A percentile compares a stretch with the other conserved stretches of the same genome.
These are phyloP conservation scores for Actinomortierella ambigua DNA, from an alignment of 371 early-diverging fungal species.

Conservation along the genomic window DNA sequence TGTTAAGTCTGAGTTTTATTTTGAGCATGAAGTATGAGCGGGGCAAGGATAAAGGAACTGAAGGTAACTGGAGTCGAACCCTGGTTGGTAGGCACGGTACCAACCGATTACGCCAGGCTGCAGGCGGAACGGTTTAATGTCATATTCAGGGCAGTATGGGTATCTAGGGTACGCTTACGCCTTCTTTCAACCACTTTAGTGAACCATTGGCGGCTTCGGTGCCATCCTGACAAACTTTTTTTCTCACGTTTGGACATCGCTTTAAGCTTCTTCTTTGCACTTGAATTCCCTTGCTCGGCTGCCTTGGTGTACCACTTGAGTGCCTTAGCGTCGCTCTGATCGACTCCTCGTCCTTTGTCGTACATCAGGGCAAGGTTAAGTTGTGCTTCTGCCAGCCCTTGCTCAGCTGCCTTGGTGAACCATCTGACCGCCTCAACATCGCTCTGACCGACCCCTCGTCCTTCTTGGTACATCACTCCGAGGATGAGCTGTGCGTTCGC, in stretches of 20 bases:
- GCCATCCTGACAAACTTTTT: constrained; percentile 69
- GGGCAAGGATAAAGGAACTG: too few relatives aligned
- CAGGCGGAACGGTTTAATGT: too few relatives aligned
- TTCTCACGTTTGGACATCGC: constrained; percentile 84
- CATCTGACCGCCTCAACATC: constrained; percentile 71
- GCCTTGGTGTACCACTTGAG: constrained; percentile 74
- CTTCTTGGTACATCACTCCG: constrained; percentile 84
- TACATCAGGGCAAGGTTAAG: constrained; percentile 76
- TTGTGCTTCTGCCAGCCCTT: constrained; percentile 57
- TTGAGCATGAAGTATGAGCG: too few relatives aligned
- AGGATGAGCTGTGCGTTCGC: constrained; percentile 76
- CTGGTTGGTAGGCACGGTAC: too few relatives aligned
- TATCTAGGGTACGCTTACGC: too few relatives aligned
- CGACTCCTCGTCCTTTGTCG: constrained; percentile 80
- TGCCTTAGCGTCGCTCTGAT: constrained; percentile 57
- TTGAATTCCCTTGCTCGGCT: constrained; percentile 39
- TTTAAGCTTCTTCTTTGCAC: constrained; percentile 68
- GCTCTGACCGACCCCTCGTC: constrained; percentile 74
- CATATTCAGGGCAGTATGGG: too few relatives aligned
- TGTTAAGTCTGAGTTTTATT: too few relatives aligned
- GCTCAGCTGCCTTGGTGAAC: constrained; percentile 76
- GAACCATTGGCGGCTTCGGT: constrained; percentile 75
- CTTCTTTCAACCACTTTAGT: too few relatives aligned
- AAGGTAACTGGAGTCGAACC: too few relatives aligned
- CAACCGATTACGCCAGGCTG: too few relatives aligned